A percentile compares a stretch with the other conserved stretches of the same genome.
Evolutionary conservation across 2,329 filamentous ascomycete species (phyloP).

Genomic region (Venturia asperata): DNA sequence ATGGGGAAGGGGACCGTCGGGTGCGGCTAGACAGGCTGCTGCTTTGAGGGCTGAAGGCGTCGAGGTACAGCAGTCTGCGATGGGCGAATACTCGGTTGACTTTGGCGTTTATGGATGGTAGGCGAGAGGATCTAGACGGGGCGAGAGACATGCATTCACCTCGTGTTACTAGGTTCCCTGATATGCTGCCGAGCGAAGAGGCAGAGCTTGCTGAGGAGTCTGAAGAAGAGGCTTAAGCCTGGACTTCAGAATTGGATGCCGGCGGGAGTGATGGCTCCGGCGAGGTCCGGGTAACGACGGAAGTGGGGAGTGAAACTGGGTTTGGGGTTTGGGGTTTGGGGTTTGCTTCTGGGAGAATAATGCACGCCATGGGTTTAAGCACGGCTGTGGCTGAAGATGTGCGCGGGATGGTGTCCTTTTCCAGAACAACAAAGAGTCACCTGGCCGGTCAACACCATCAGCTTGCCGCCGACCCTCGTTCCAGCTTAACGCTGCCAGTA

Average conservation of each 20-base stretch:
- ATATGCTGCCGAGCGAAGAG: slow-evolving; percentile 42
- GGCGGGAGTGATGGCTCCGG: slow-evolving; percentile 1
- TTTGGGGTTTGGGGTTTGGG: background rate
- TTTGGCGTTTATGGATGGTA: slow-evolving; percentile 45
- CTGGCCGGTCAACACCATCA: background rate
- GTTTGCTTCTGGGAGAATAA: background rate
- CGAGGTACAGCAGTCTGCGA: slow-evolving; percentile 37
- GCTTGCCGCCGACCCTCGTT: background rate
- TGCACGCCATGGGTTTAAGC: background rate
- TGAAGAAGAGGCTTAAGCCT: background rate
- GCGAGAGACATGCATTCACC: slow-evolving; percentile 30
- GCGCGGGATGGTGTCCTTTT: background rate
- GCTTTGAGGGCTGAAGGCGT: slow-evolving; percentile 43
- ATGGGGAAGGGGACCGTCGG: slow-evolving; percentile 38
- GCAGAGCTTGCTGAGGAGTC: slow-evolving; percentile 28
- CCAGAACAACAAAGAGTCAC: background rate
- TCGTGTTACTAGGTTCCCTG: slow-evolving; percentile 36
- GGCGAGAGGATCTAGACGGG: slow-evolving; percentile 26
- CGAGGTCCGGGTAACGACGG: background rate
- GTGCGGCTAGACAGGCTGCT: slow-evolving; percentile 42
- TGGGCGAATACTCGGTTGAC: slow-evolving; percentile 44
- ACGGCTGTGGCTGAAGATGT: background rate
- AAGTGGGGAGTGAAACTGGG: background rate
- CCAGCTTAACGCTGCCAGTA: background rate
- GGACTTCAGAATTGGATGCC: background rate